Evolutionary conservation across 202 grass and related monocot species (phyloP).

Genomic region (Sporobolus alterniflorus): DNA sequence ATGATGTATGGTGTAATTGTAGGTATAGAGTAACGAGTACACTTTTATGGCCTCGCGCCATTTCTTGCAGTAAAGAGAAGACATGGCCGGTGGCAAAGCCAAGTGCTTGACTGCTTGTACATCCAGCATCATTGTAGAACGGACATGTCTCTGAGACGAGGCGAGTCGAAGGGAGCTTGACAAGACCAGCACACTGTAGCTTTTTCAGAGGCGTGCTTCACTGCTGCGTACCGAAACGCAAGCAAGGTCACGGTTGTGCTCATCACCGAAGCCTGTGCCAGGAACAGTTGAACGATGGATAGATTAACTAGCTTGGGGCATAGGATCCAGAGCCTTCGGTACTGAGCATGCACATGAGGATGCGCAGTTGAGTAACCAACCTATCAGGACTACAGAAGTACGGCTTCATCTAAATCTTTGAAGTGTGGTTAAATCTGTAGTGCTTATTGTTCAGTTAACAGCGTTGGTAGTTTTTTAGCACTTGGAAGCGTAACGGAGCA

Average conservation of each 20-base stretch:
- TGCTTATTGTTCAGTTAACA: too few relatives aligned
- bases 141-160: constrained; percentile 7
- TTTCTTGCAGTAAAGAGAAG: constrained; percentile 24
- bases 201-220: background rate
- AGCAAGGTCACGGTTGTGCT: background rate
- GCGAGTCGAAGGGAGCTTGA: background rate
- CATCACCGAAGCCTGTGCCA: background rate
- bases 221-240: background rate
- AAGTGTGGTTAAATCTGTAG: too few relatives aligned
- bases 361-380: too few relatives aligned
- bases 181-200: background rate
- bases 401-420: too few relatives aligned
- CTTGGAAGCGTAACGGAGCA: too few relatives aligned
- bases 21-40: background rate
- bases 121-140: constrained; percentile 14
- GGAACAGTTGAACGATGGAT: too few relatives aligned
- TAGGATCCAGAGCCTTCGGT: too few relatives aligned
- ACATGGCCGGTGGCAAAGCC: constrained; percentile 48
- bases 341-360: too few relatives aligned
- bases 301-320: too few relatives aligned
- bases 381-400: too few relatives aligned
- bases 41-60: constrained; percentile 4
- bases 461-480: too few relatives aligned
- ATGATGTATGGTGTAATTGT: constrained; percentile 6
- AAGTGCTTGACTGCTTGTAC: background rate